phyloP scores from a whole-genome alignment of 176 grass and related monocot genomes.

The Zoysia japonica region DNA sequence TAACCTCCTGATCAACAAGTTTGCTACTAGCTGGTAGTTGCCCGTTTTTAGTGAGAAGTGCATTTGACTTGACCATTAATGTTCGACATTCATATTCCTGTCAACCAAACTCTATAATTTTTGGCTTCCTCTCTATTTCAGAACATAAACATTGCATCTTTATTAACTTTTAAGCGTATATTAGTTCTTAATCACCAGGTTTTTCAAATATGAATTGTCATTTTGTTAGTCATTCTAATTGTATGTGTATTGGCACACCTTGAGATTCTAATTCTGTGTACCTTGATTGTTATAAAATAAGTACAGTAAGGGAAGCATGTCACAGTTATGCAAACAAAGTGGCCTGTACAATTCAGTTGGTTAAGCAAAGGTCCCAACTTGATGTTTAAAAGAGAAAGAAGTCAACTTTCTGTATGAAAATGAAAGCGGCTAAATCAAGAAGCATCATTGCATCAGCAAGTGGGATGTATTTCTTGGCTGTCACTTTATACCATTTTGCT shows the following conservation, averaged over 20 bases:
- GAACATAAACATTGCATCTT: too few relatives aligned
- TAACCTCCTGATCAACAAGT: too few relatives aligned
- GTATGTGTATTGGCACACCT: background rate
- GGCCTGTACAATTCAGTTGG: too few relatives aligned
- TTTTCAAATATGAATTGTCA: background rate
- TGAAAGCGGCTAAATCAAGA: background rate
- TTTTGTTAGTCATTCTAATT: constrained; percentile 12
- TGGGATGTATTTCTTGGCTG: background rate
- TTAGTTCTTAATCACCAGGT: constrained; percentile 11
- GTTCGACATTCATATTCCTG: too few relatives aligned
- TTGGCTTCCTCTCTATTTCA: too few relatives aligned
- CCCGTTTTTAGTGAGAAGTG: too few relatives aligned
- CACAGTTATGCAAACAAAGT: background rate
- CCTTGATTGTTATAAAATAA: background rate
- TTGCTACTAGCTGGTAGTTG: too few relatives aligned
- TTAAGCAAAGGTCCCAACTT: background rate
- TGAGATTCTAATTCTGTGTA: background rate
- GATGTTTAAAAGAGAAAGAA: background rate
- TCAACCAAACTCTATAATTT: too few relatives aligned
- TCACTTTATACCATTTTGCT: constrained; percentile 9
- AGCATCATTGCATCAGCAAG: background rate
- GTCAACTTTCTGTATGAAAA: background rate
- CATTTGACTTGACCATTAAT: too few relatives aligned
- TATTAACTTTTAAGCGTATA: background rate
- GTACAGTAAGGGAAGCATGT: too few relatives aligned